Base-by-base conservation (phyloP, 2,329 filamentous ascomycete species). In the Claviceps cyperi region DNA sequence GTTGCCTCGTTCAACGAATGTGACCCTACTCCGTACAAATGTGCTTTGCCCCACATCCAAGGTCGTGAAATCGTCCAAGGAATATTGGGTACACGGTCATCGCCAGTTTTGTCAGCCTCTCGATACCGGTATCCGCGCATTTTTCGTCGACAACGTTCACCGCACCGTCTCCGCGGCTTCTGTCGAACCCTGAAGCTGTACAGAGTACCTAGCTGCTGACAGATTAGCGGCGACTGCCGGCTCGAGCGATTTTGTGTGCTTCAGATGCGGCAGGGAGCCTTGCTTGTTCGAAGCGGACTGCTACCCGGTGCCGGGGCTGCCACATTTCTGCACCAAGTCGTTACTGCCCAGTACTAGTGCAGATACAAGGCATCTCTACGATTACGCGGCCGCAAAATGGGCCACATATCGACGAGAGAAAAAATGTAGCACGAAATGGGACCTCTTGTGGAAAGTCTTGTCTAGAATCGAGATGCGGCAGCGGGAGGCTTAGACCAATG, bases 111-210 rank as follows among this genome's bases (percentile, higher is more conserved):
- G 28, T 32, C 24, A 28, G 24, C 24, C 24, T 28, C 24, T 28
- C 24, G 24, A 28, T 28, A n/a, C n/a, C n/a, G n/a, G n/a, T n/a
- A 28, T 28, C 24, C 24, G 28, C 28, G 9, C 9, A 32, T 14
- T 45, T 22, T 22, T 39, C 22, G n/a, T 44, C 40, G 22, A 15
- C 21, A n/a, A 39, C 14, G 40, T 17, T 38, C 22, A 45, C 35
- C 50, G 46, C 46, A 43, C 50, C 41, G 41, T 46, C 24, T 24
- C 7, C 22, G 41, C 35, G 35, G 24, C 15, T 19, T 41, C 13
- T 48, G 13, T 36, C 46, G 41, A 46, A 46, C 40, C 46, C 43
- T 51, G 50, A 40, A 48, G 50, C 46, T 40, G 35, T 32, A 32
- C 28, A 11, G 9, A 32, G 28, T 32, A 32, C 28, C 28, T 32